Evolutionary conservation across 1,139 yeast genomes (phyloP).

Genomic region (Lodderomyces metapsilosis): DNA sequence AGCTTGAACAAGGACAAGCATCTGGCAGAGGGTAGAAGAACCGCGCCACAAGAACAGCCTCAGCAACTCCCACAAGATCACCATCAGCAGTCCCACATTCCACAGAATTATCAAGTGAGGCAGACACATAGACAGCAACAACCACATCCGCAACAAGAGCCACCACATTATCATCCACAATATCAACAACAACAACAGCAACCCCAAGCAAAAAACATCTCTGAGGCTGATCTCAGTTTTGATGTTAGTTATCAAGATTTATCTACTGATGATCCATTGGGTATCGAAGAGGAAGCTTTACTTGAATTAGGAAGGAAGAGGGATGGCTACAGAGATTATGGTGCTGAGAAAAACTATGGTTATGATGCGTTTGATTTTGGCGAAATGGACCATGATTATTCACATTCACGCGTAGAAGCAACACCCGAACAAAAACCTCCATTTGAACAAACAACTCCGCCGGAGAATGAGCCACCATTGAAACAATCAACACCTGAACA

Average conservation of each 20-base stretch:
- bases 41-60: not conserved
- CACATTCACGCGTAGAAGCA: not conserved
- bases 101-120: not conserved
- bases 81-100: not conserved
- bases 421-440: not conserved
- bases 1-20: conserved; percentile 26
- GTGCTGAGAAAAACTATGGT: too few relatives aligned
- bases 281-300: conserved; percentile 25
- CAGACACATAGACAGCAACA: not conserved
- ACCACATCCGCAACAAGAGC: not conserved
- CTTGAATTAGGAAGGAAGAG: conserved; percentile 1
- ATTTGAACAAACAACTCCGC: not conserved
- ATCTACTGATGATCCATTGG: conserved; percentile 42
- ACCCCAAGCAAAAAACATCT: not conserved
- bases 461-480: not conserved
- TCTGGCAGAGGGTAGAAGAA: not conserved
- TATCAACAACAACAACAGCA: conserved; percentile 1
- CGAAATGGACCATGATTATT: not conserved
- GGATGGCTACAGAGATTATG: not conserved
- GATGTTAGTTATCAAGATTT: conserved; percentile 42
- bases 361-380: not conserved
- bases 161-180: not conserved
- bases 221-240: conserved; percentile 35
- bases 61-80: too few relatives aligned
- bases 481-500: conserved; percentile 4